These are phyloP conservation scores for Tolypocladium cylindrosporum DNA, from an alignment of 2,329 filamentous ascomycete genomes.

Conservation along the genomic window DNA sequence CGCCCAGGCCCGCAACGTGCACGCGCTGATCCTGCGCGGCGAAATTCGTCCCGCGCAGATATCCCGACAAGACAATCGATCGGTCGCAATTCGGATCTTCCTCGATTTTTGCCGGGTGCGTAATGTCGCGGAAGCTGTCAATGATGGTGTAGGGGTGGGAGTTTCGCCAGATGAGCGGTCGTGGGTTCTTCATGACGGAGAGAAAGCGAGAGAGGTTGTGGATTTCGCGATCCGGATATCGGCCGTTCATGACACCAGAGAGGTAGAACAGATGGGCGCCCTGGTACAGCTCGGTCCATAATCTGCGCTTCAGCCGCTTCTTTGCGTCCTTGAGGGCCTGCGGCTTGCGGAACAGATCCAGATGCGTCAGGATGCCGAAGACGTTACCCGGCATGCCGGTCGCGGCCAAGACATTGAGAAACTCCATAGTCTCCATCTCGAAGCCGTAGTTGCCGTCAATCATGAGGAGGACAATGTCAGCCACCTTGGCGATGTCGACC, in stretches of 20 bases:
- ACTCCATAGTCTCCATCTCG: conserved; percentile 99
- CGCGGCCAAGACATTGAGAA: conserved; percentile 83
- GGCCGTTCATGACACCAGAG: conserved; percentile 89
- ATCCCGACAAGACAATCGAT: conserved; percentile 84
- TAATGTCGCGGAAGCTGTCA: conserved; percentile 91
- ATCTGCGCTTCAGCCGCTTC: conserved; percentile 87
- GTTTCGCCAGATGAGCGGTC: conserved; percentile 94
- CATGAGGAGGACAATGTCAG: conserved; percentile 94
- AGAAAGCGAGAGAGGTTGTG: conserved; percentile 93
- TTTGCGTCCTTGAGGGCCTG: conserved; percentile 88
- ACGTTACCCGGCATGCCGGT: conserved; percentile 98
- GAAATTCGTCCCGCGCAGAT: conserved; percentile 91
- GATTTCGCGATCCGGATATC: conserved; percentile 92
- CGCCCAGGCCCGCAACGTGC: conserved; percentile 86
- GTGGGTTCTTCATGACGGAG: conserved; percentile 97
- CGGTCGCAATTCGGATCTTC: conserved; percentile 83
- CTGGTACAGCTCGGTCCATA: conserved; percentile 96
- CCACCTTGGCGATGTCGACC: conserved; percentile 95
- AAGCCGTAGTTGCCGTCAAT: conserved; percentile 99
- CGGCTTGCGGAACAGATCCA: conserved; percentile 91
- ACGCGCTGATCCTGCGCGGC: conserved; percentile 74
- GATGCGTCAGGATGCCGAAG: conserved; percentile 90
- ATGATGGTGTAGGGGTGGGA: conserved; percentile 89
- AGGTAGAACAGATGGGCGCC: conserved; percentile 96
- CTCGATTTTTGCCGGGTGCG: conserved; percentile 85